These are phyloP conservation scores for Leccinellum albellum DNA, from an alignment of 768 basidiomycete genomes.

Conservation along the genomic window DNA sequence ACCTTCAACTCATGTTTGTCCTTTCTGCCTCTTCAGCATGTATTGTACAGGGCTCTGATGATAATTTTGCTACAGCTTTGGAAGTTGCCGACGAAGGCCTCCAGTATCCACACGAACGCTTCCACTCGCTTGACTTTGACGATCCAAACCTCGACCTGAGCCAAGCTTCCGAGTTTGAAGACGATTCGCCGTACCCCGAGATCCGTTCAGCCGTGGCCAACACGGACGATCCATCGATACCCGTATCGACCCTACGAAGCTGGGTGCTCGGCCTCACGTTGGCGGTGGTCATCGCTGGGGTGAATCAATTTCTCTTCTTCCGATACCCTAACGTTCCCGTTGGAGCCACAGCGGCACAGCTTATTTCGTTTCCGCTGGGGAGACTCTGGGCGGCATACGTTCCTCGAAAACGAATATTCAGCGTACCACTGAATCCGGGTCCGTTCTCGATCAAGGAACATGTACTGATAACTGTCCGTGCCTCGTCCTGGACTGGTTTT, in stretches of 20 bases:
- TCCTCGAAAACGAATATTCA: constrained; percentile 57
- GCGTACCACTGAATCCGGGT: constrained; percentile 65
- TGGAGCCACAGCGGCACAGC: constrained; percentile 62
- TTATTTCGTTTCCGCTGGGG: constrained; percentile 69
- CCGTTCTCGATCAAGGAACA: constrained; percentile 77
- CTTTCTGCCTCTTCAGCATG: not conserved
- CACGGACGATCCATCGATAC: constrained; percentile 64
- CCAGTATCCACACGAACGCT: not conserved
- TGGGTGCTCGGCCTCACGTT: constrained; percentile 72
- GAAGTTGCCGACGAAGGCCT: not conserved
- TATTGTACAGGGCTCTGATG: not conserved
- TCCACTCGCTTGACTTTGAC: constrained; percentile 8
- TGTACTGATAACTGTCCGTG: constrained; percentile 56
- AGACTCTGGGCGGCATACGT: constrained; percentile 49
- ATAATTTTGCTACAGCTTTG: not conserved
- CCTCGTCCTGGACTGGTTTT: constrained; percentile 9
- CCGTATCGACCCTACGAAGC: constrained; percentile 58
- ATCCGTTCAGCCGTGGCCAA: constrained; percentile 67
- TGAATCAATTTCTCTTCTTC: constrained; percentile 78
- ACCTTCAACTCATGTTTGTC: not conserved
- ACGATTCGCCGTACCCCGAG: constrained; percentile 73
- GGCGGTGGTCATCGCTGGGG: constrained; percentile 59
- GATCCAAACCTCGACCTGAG: constrained; percentile 26
- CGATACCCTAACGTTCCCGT: constrained; percentile 66
- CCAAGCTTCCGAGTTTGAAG: constrained; percentile 33